phyloP scores from a whole-genome alignment of 169 alveolate species.

The Cryptosporidium ryanae region DNA sequence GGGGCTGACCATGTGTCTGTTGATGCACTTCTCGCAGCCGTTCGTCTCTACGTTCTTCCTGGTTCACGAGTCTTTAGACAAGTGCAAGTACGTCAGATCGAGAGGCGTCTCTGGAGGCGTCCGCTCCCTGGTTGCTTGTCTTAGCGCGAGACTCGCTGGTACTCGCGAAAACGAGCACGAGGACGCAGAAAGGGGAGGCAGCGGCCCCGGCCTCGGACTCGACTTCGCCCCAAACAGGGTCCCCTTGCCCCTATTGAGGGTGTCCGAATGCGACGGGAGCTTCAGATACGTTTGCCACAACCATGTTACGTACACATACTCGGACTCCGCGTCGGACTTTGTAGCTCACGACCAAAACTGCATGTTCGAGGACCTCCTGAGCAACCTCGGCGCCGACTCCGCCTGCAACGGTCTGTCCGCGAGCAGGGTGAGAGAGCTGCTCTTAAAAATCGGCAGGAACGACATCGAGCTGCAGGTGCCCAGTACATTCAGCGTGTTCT shows the following conservation, averaged over 20 bases:
- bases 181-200: neutral
- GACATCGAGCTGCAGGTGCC: conserved; percentile 47
- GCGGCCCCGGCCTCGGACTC: too few relatives aligned
- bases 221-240: neutral
- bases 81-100: conserved; percentile 30
- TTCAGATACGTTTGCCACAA: conserved; percentile 38
- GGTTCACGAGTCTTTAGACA: conserved; percentile 37
- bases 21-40: conserved; percentile 37
- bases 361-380: too few relatives aligned
- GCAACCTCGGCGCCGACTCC: too few relatives aligned
- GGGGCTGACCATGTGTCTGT: conserved; percentile 11
- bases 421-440: neutral
- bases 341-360: conserved; percentile 22
- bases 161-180: neutral
- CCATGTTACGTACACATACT: conserved; percentile 50
- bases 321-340: conserved; percentile 42
- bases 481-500: conserved; percentile 3
- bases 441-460: conserved; percentile 23
- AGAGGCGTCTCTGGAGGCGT: neutral
- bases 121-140: neutral
- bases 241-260: conserved; percentile 16
- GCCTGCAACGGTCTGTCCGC: conserved; percentile 1
- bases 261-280: neutral
- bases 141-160: neutral
- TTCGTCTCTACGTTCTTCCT: conserved; percentile 20